Evolutionary conservation across 345 rosid species (phyloP).

Genomic region (Gossypium sturtianum): DNA sequence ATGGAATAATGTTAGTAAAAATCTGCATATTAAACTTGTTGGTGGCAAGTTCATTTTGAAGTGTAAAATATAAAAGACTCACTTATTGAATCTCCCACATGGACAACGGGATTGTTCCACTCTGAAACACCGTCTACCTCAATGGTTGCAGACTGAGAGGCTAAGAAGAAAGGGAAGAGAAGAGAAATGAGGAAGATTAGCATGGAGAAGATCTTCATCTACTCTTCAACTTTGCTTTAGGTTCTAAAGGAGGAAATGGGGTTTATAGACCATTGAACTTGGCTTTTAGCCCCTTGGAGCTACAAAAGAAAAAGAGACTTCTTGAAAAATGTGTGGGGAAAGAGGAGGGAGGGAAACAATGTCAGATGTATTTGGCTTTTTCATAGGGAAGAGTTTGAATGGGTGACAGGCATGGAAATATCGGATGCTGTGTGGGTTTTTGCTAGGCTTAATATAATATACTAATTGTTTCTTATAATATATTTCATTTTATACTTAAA

Average conservation of each 20-base stretch:
- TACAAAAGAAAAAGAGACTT: not conserved
- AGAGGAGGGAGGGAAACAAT: not conserved
- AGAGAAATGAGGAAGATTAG: slow-evolving; percentile 26
- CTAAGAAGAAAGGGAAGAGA: slow-evolving; percentile 31
- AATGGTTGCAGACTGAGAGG: slow-evolving; percentile 40
- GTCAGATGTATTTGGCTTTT: not conserved
- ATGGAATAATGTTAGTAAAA: not conserved
- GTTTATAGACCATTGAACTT: not conserved
- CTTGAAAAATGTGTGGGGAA: not conserved
- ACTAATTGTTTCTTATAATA: not conserved
- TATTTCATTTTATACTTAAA: not conserved
- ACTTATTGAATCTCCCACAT: slow-evolving; percentile 52
- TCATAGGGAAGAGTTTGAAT: slow-evolving; percentile 17
- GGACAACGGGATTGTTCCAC: slow-evolving; percentile 66
- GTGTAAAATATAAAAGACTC: not conserved
- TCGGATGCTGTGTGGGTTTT: not conserved
- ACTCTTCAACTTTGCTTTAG: not conserved
- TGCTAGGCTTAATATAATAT: not conserved
- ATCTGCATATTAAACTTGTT: not conserved
- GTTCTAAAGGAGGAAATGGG: not conserved
- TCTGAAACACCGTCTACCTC: slow-evolving; percentile 65
- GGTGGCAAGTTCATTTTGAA: not conserved
- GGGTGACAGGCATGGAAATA: slow-evolving; percentile 16
- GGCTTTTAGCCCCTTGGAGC: not conserved
- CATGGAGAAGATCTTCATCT: slow-evolving; percentile 7